Evolutionary conservation across 345 rosid species (phyloP).

Genomic region (Alliaria petiolata): DNA sequence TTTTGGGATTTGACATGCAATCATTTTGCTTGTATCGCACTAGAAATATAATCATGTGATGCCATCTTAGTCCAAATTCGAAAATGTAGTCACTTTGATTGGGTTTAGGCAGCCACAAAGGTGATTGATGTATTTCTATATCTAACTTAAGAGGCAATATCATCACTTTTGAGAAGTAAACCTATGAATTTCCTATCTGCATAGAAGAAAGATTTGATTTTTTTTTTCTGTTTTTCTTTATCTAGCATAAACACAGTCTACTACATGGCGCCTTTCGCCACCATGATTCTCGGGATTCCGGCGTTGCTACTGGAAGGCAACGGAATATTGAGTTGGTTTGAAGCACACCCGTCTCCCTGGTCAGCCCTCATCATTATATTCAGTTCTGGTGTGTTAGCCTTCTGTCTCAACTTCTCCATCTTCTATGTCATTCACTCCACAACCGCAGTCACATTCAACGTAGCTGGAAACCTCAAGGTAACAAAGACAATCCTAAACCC

Average conservation of each 20-base stretch:
- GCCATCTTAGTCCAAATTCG: slow-evolving; percentile 1
- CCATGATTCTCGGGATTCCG: slow-evolving; percentile 87
- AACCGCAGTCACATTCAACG: slow-evolving; percentile 97
- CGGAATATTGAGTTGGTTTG: slow-evolving; percentile 77
- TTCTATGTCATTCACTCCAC: slow-evolving; percentile 98
- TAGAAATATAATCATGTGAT: slow-evolving; percentile 5
- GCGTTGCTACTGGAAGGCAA: slow-evolving; percentile 85
- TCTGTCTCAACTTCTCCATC: slow-evolving; percentile 97
- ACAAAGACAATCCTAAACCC: slow-evolving; percentile 34
- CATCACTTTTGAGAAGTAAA: slow-evolving; percentile 1
- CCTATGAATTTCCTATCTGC: not conserved
- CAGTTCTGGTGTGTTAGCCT: slow-evolving; percentile 89
- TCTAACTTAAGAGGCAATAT: not conserved
- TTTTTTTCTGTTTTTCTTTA: not conserved
- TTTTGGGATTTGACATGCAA: no score
- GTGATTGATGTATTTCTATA: not conserved
- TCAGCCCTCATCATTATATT: slow-evolving; percentile 76
- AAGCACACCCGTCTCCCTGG: slow-evolving; percentile 46
- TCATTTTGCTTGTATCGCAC: not conserved
- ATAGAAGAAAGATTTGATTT: not conserved
- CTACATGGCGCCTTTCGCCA: slow-evolving; percentile 99
- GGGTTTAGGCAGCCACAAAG: not conserved
- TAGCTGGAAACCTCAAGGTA: slow-evolving; percentile 99
- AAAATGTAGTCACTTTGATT: not conserved
- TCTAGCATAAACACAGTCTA: slow-evolving; percentile 93